Evolutionary conservation across 2,329 filamentous ascomycete genomes (phyloP), one percentile per base, ranked within the genome.

Genomic region (Albophoma yamanashiensis): DNA sequence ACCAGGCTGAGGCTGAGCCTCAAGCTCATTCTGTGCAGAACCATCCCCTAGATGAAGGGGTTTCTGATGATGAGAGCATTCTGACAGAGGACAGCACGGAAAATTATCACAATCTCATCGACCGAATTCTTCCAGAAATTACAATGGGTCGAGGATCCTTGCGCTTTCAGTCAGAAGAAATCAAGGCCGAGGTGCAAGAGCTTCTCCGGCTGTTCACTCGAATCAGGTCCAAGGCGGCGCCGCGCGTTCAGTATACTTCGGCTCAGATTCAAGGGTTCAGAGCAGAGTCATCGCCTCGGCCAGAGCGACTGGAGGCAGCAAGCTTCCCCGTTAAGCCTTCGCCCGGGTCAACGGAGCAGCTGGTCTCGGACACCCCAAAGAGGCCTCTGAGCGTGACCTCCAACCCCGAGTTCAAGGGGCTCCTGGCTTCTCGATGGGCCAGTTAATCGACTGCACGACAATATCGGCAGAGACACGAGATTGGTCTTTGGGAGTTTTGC

Each of bases 91-190:
- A 61, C 12, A 61, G 63, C 1, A 62, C 65, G 6, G n/a, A 66
- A 40, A 59, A 68, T 4, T 59, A 66, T 12, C 53, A 59, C 4
- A 34, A 47, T 2, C 50, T 67, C 1, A 61, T 66, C 15, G 56
- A 64, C 7, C 56, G 59, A 4, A 64, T 67, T 6, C 42, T 70
- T 8, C 58, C 60, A 14, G 60, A 63, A 36, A 55, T 66, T 36
- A 59, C 4, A 61, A 64, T 66, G 8, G 40, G 60, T 4, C 61
- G 67, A 15, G 68, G 68, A 0, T 66, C 66, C 20, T 62, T 72
- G n/a, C 60, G 63, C 5, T 63, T 58, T 11, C 60, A 68, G 8
- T 58, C 56, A 3, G 65, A 69, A 14, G 62, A 65, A 7, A 60
- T 71, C 31, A 68, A 65, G 31, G 57, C 65, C 0, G 63, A 64